Evolutionary conservation across 352 stramenopile genomes (phyloP), one percentile per base, ranked within the genome.

Genomic region (Sclerospora graminicola): DNA sequence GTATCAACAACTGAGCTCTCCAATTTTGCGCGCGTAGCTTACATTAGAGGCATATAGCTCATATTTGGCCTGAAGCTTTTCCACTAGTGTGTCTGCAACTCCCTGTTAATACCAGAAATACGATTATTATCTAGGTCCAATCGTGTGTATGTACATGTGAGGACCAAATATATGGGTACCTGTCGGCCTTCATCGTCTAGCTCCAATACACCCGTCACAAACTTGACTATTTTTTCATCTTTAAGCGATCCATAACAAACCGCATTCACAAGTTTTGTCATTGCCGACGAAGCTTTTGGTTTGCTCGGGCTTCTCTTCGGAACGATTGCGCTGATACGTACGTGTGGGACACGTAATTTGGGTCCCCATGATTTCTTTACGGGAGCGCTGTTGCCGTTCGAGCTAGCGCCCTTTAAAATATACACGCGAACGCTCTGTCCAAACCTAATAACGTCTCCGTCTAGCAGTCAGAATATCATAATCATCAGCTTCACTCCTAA

Each of bases 351-450:
- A 28, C 78, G 72, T 36, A 94, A 36, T 59, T 84, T 86, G 41
- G 70, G 69, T 6, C 70, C 69, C 82, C 82, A 94, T 9, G 66
- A 76, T 30, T 89, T 90, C 54, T 94, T 94, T 26, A 86, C 67
- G 5, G 69, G 54, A 28, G 69, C 66, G 27, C 82, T 94, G 19
- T 57, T 64, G 9, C 79, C 75, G 2, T 83, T 65, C 5, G 63
- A 46, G 18, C 70, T 69, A 2, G 63, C 79, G 4, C 82, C 82
- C 36, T 90, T 89, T 13, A 94, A 41, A 13, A 86, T 73, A 41
- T 94, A 94, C 40, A 89, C 59, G 33, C 82, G 79, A 14, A 90
- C 72, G 54, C 82, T 94, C 48, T 94, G 82, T 7, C 82, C 82
- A 45, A 94, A 94, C 46, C 84, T 89, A 42, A 94, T 63, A 7